These are phyloP conservation scores for Sarcocystis neurona DNA, from an alignment of 169 alveolate species.

Conservation along the genomic window DNA sequence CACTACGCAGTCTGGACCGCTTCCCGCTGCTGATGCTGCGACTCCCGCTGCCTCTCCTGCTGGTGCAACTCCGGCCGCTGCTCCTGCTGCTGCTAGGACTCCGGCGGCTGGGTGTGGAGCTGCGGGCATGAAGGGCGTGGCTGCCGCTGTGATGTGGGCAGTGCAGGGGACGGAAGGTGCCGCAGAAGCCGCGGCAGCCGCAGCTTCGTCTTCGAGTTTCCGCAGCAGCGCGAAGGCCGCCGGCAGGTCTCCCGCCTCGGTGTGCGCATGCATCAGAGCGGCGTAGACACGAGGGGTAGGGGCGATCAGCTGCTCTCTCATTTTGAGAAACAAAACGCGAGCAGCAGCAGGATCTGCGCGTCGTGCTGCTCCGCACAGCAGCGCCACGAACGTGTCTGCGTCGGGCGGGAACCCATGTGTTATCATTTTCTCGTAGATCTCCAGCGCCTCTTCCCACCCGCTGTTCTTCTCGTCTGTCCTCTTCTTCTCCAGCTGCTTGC, in stretches of 20 bases:
- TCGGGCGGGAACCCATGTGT: slow-evolving; percentile 64
- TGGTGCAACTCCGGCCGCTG: no score
- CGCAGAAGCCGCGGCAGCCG: no score
- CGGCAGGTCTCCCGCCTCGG: slow-evolving; percentile 70
- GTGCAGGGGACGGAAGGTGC: no score
- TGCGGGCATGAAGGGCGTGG: no score
- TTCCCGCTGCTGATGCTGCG: no score
- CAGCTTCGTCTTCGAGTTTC: slow-evolving; percentile 81
- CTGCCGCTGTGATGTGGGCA: slow-evolving; percentile 70
- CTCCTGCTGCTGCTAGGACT: no score
- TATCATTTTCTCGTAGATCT: slow-evolving; percentile 65
- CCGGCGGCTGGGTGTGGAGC: no score
- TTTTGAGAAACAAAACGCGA: slow-evolving; percentile 76
- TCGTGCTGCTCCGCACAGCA: slow-evolving; percentile 43
- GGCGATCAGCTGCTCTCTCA: slow-evolving; percentile 73
- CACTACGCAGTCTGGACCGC: slow-evolving; percentile 77
- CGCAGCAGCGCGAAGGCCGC: slow-evolving; percentile 78
- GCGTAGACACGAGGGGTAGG: slow-evolving; percentile 79
- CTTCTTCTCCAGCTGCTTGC: no score
- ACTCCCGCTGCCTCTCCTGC: no score
- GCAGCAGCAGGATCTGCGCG: slow-evolving; percentile 69
- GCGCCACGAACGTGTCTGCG: slow-evolving; percentile 70
- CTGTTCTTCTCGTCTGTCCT: no score
- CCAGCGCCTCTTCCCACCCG: slow-evolving; percentile 62
- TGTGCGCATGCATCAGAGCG: slow-evolving; percentile 77